Evolutionary conservation across 441 rosid species (phyloP), one percentile per base, ranked within the genome.

Genomic region (Daphne laureola): DNA sequence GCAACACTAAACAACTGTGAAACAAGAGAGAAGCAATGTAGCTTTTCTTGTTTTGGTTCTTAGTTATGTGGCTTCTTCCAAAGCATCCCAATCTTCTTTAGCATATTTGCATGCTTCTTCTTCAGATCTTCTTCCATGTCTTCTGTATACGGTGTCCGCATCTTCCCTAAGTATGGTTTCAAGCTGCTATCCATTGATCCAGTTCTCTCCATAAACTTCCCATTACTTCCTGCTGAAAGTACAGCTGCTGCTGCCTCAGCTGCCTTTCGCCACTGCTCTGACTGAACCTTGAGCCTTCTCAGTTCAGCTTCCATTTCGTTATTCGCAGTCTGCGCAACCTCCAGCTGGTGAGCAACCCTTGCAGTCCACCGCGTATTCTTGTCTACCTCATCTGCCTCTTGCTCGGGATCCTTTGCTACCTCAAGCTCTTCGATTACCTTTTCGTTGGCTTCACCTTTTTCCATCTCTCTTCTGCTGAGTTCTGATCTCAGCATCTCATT

Each of bases 181-280:
- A 71, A 77, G 49, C 55, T 53, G 70, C 78, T 72, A 57, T 74
- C 83, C 52, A 78, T 21, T 23, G 83, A 78, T 27, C 72, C 75
- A 1, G 66, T 74, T 63, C 79, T 70, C 56, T 84, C 92, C 54
- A 67, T 49, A 56, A 66, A 62, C 58, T 79, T 84, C 41, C 82
- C 82, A 8, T 78, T 82, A 48, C 71, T 78, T 48, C 78, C 88
- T 8, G 73, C 68, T 21, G 92, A 78, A 64, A 85, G 78, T 83
- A 85, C 78, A 0, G 86, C 67, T 0, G 86, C 79, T 12, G 93
- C 93, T 4, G 89, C 86, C 60, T 85, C 93, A 1, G 89, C 86
- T 61, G 93, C 93, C 72, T 85, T 85, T 66, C 89, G 79, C 89
- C 86, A 85, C 63, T 85, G 93, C 45, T 85, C 83, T n/a, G 93